Evolutionary conservation across 306 rosid genomes (phyloP).

Genomic region (Quercus agrifolia): DNA sequence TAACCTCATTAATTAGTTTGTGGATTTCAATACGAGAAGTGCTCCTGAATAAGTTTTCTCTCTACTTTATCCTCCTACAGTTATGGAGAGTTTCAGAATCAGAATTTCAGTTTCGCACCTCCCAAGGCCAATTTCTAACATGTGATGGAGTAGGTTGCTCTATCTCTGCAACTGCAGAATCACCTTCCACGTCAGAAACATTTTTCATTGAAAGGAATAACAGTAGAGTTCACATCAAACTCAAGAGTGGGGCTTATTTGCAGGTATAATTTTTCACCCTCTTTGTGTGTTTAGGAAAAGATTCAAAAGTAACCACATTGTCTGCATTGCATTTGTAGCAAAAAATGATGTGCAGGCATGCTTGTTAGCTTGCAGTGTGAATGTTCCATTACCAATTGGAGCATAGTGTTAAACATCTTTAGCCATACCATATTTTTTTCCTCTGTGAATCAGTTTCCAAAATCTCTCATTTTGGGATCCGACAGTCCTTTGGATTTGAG

Average conservation of each 20-base stretch:
- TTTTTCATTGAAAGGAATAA: constrained; percentile 57
- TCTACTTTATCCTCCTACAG: constrained; percentile 36
- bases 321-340: constrained; percentile 8
- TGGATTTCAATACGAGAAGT: not conserved
- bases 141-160: constrained; percentile 60
- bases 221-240: constrained; percentile 63
- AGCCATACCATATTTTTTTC: not conserved
- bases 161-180: constrained; percentile 58
- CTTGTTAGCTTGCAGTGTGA: not conserved
- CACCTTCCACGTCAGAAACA: constrained; percentile 52
- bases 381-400: constrained; percentile 2
- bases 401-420: not conserved
- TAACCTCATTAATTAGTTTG: not conserved
- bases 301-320: not conserved
- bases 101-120: constrained; percentile 65
- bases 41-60: constrained; percentile 2
- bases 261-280: constrained; percentile 49
- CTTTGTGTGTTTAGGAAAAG: constrained; percentile 7
- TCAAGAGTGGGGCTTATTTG: constrained; percentile 50
- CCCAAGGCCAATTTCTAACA: constrained; percentile 68
- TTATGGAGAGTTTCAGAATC: constrained; percentile 77
- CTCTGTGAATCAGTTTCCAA: constrained; percentile 9
- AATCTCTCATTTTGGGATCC: constrained; percentile 1
- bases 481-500: not conserved
- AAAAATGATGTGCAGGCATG: constrained; percentile 6